phyloP scores from a whole-genome alignment of 768 basidiomycete genomes.

The Coprinellus micaceus region DNA sequence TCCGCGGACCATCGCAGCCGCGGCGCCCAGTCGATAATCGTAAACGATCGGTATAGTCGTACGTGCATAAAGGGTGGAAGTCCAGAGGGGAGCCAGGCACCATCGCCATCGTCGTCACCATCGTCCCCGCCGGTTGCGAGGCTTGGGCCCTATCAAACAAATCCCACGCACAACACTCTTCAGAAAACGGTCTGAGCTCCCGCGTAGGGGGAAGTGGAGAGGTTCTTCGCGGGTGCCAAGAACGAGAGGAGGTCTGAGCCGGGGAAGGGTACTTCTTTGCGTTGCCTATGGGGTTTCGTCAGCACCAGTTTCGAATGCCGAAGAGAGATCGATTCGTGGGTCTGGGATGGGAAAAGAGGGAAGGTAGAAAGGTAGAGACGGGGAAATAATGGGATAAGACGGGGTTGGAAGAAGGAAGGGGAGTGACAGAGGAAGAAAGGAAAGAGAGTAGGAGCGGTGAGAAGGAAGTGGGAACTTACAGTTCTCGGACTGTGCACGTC shows the following conservation, averaged over 20 bases:
- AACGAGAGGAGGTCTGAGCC: constrained; percentile 23
- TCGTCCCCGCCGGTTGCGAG: too few species aligned
- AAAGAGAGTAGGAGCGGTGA: background rate
- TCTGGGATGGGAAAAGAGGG: too few species aligned
- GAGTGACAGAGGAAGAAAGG: background rate
- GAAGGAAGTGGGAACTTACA: constrained; percentile 34
- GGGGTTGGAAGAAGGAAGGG: background rate
- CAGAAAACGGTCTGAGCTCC: background rate
- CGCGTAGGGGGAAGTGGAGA: background rate
- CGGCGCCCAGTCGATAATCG: too few species aligned
- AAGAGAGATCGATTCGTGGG: background rate
- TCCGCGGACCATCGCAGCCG: too few species aligned
- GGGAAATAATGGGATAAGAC: too few species aligned
- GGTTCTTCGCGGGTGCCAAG: constrained; percentile 1
- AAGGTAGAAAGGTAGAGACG: too few species aligned
- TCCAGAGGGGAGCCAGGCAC: too few species aligned
- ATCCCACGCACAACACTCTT: too few species aligned
- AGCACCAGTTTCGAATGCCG: background rate
- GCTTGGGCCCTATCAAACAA: too few species aligned
- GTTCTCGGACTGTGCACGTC: constrained; percentile 57
- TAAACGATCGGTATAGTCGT: too few species aligned
- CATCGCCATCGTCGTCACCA: too few species aligned
- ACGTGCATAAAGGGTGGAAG: too few species aligned
- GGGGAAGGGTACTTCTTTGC: constrained; percentile 28
- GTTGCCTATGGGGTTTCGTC: constrained; percentile 20